phyloP scores from a whole-genome alignment of 192 early-diverging fungal genomes.

The Neocallimastix lanati region DNA sequence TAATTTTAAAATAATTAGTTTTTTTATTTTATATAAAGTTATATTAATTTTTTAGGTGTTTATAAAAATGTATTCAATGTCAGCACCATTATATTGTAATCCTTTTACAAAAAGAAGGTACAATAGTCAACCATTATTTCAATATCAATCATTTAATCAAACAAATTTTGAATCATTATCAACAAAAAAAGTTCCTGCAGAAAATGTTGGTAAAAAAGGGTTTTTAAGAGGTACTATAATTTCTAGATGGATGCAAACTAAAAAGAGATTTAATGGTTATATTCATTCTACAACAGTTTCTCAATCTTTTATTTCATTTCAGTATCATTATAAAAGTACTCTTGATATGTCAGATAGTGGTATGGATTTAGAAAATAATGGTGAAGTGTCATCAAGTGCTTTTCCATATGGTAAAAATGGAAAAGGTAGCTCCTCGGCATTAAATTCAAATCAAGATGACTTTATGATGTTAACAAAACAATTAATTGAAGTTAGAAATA shows the following conservation, averaged over 20 bases:
- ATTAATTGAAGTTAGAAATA: constrained; percentile 84
- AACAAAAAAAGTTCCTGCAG: not conserved
- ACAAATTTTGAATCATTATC: not conserved
- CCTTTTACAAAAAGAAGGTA: not conserved
- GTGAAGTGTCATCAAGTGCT: not conserved
- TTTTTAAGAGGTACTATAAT: not conserved
- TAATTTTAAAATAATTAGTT: too few species aligned
- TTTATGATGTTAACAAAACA: constrained; percentile 79
- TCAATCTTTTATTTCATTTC: not conserved
- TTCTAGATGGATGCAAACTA: not conserved
- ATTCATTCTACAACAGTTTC: not conserved
- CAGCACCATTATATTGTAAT: not conserved
- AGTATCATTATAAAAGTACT: not conserved
- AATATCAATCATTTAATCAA: not conserved
- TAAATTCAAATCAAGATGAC: constrained; percentile 24
- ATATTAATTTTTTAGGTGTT: not conserved
- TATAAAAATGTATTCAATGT: not conserved
- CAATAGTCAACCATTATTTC: not conserved
- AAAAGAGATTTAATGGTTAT: not conserved
- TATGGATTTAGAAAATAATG: not conserved
- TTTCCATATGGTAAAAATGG: not conserved
- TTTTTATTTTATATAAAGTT: too few species aligned
- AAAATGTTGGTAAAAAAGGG: not conserved
- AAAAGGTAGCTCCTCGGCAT: not conserved
- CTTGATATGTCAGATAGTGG: not conserved